These are phyloP conservation scores for Suillus subaureus DNA, from an alignment of 768 basidiomycete species.

Conservation along the genomic window DNA sequence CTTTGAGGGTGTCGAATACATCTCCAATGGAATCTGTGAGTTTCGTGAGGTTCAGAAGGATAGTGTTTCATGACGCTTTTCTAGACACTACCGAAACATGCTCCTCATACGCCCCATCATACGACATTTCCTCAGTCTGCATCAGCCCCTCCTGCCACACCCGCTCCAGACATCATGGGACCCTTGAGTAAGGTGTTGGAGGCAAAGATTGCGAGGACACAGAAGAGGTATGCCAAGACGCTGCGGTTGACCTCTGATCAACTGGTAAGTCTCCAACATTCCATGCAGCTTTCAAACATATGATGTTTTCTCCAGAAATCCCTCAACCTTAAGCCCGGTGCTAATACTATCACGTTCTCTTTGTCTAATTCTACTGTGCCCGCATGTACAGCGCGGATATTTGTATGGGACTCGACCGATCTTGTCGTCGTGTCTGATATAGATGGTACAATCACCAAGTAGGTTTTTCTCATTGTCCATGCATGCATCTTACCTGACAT, in stretches of 20 bases:
- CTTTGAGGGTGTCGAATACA: slow-evolving; percentile 26
- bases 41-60: neutral
- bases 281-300: neutral
- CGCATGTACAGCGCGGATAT: slow-evolving; percentile 90
- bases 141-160: slow-evolving; percentile 50
- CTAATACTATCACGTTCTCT: slow-evolving; percentile 93
- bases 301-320: slow-evolving; percentile 59
- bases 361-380: slow-evolving; percentile 80
- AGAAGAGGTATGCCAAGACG: slow-evolving; percentile 85
- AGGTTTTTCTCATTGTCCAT: slow-evolving; percentile 22
- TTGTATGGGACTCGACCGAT: slow-evolving; percentile 94
- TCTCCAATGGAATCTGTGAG: slow-evolving; percentile 27
- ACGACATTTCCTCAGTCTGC: slow-evolving; percentile 33
- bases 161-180: slow-evolving; percentile 32
- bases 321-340: slow-evolving; percentile 79
- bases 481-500: neutral
- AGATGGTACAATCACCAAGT: slow-evolving; percentile 99
- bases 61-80: slow-evolving; percentile 9
- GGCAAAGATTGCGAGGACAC: slow-evolving; percentile 10
- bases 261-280: slow-evolving; percentile 55
- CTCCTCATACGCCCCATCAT: neutral
- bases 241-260: slow-evolving; percentile 93
- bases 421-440: slow-evolving; percentile 94
- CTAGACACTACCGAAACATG: slow-evolving; percentile 17
- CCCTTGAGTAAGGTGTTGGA: slow-evolving; percentile 25